Evolutionary conservation across 495 filamentous ascomycete genomes (phyloP).

Genomic region (Aspergillus asperescens): DNA sequence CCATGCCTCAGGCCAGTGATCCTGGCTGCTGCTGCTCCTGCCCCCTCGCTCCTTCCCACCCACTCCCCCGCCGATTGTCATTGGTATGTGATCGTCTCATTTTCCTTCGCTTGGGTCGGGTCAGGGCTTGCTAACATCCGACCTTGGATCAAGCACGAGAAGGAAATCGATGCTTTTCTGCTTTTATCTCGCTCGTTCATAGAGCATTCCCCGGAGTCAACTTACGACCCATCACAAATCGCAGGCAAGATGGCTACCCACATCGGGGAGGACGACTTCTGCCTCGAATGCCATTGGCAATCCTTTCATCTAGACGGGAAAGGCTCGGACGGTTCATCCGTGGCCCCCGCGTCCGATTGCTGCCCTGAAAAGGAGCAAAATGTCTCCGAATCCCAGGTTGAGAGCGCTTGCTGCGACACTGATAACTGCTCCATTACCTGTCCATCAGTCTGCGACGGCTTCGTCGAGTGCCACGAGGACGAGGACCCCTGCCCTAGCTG

Average conservation of each 20-base stretch:
- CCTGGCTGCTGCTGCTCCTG: conserved; percentile 2
- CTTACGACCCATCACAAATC: not conserved
- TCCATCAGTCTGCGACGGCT: conserved; percentile 40
- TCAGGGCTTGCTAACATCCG: not conserved
- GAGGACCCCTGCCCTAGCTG: conserved; percentile 39
- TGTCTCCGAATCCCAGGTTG: conserved; percentile 26
- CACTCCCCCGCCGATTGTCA: conserved; percentile 5
- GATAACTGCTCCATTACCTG: conserved; percentile 42
- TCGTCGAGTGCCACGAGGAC: conserved; percentile 39
- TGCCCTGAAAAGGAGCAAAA: conserved; percentile 31
- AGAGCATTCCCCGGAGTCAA: conserved; percentile 8
- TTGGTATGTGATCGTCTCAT: conserved; percentile 10
- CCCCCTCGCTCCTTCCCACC: conserved; percentile 1
- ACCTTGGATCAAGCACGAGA: not conserved
- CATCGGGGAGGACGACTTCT: conserved; percentile 32
- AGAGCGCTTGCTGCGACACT: conserved; percentile 41
- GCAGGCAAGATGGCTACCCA: conserved; percentile 34
- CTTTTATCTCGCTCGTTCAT: conserved; percentile 10
- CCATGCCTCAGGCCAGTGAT: conserved; percentile 17
- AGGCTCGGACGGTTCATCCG: conserved; percentile 20
- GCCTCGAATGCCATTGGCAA: conserved; percentile 44
- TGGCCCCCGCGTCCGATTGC: conserved; percentile 22
- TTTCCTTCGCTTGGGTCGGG: not conserved
- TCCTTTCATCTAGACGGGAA: conserved; percentile 36
- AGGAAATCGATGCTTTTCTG: conserved; percentile 4